Evolutionary conservation across 331 rosid genomes (phyloP), one percentile per base, ranked within the genome.

Genomic region (Malus hybrid): DNA sequence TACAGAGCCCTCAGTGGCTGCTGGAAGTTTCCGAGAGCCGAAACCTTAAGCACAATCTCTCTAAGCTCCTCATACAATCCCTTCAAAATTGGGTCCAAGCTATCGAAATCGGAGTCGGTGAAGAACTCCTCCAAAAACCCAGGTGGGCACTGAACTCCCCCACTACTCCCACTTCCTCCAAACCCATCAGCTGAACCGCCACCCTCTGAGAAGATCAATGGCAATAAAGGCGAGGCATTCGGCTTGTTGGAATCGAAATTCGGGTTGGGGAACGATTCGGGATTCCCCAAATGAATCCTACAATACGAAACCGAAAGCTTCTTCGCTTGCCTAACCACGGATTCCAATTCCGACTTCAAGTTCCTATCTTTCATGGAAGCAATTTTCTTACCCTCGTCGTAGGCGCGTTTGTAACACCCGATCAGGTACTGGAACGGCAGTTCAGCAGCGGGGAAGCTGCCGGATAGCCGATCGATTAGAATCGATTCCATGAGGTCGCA

Each of bases 81-180:
- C 72, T 87, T 92, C 86, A 92, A 62, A 28, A 95, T 88, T 3
- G 88, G 77, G 80, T 90, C 98, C 86, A 92, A 76, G 71, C 87
- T 84, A 30, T 95, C 99, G 22, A 87, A 90, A 80, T 95, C 98
- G 0, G 96, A 80, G 72, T 95, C 98, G 74, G 82, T 77, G 42
- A 92, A 88, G 63, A 95, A 88, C 78, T 95, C 99, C 11, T 92
- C 99, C 79, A 95, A 75, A 80, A 95, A 95, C 55, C 98, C 98
- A 10, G 98, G 98, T 2, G 97, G 97, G 69, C 87, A 73, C 66
- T 79, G 93, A 34, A 66, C 77, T 34, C 92, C 93, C 3, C 90
- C 83, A 2, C 83, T 53, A 9, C 78, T 75, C 22, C 79, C 44
- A 44, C 82, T 78, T 1, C 87, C 74, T 13, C 96, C 96, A 11